Conservation (phyloP, 768 basidiomycete genomes). For the Russula emetica region DNA sequence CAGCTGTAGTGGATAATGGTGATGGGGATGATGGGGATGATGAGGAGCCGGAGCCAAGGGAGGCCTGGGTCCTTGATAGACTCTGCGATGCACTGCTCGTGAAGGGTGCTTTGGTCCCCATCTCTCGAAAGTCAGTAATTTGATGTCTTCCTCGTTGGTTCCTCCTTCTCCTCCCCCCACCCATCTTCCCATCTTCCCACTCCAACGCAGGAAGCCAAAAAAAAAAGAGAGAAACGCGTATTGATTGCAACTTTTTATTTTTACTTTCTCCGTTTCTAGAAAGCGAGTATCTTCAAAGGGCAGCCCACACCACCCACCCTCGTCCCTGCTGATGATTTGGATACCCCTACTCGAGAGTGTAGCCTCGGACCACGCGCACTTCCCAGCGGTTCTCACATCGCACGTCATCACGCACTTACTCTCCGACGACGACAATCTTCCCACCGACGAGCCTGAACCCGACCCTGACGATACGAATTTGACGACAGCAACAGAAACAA, state of each 20-base stretch:
- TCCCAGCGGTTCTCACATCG: constrained; percentile 47
- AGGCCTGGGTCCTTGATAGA: constrained; percentile 62
- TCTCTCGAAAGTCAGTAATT: constrained; percentile 69
- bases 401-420: constrained; percentile 42
- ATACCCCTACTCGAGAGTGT: constrained; percentile 57
- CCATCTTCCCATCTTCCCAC: too few relatives aligned
- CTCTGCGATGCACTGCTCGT: constrained; percentile 65
- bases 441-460: not conserved
- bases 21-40: constrained; percentile 28
- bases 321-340: constrained; percentile 59
- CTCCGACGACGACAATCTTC: constrained; percentile 26
- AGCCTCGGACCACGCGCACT: constrained; percentile 49
- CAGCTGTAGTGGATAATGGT: not conserved
- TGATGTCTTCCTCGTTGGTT: too few relatives aligned
- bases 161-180: too few relatives aligned
- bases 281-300: constrained; percentile 46
- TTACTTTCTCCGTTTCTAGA: constrained; percentile 40
- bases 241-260: not conserved
- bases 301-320: constrained; percentile 46
- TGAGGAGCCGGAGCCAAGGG: constrained; percentile 48
- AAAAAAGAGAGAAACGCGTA: not conserved
- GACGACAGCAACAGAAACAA: constrained; percentile 29
- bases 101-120: constrained; percentile 72
- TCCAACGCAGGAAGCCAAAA: too few relatives aligned
- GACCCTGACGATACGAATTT: constrained; percentile 6